Conservation (phyloP, 768 basidiomycete genomes). For the Boletus sp. region DNA sequence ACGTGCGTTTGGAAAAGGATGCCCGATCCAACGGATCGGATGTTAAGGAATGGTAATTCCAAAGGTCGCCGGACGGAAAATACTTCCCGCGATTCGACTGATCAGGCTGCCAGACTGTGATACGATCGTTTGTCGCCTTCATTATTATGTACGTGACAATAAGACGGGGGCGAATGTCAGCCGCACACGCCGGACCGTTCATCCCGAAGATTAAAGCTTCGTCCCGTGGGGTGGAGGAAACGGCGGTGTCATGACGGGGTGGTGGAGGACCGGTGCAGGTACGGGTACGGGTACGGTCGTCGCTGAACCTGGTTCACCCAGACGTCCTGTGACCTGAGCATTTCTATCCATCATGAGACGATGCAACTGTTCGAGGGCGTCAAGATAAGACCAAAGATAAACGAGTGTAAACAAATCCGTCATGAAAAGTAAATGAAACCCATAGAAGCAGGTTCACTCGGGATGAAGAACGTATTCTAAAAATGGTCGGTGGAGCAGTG, state of each 20-base stretch:
- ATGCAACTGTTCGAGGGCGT: slow-evolving; percentile 45
- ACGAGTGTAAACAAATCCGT: slow-evolving; percentile 8
- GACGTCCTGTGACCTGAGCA: slow-evolving; percentile 51
- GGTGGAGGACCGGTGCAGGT: slow-evolving; percentile 25
- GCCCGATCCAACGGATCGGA: background rate
- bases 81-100: slow-evolving; percentile 11
- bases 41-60: background rate
- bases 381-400: slow-evolving; percentile 16
- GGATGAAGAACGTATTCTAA: background rate
- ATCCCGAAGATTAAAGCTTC: slow-evolving; percentile 23
- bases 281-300: slow-evolving; percentile 20
- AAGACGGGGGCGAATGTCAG: background rate
- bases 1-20: background rate
- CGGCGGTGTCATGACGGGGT: slow-evolving; percentile 31
- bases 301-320: slow-evolving; percentile 22
- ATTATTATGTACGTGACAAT: slow-evolving; percentile 23
- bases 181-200: slow-evolving; percentile 3
- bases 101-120: background rate
- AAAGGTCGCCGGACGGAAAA: background rate
- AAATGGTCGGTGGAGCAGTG: slow-evolving; percentile 1
- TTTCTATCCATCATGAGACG: slow-evolving; percentile 77
- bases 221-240: slow-evolving; percentile 32
- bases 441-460: background rate
- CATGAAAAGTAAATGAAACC: slow-evolving; percentile 9
- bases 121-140: slow-evolving; percentile 3